These are phyloP conservation scores for Turritis glabra DNA, from an alignment of 345 rosid genomes.

Conservation along the genomic window DNA sequence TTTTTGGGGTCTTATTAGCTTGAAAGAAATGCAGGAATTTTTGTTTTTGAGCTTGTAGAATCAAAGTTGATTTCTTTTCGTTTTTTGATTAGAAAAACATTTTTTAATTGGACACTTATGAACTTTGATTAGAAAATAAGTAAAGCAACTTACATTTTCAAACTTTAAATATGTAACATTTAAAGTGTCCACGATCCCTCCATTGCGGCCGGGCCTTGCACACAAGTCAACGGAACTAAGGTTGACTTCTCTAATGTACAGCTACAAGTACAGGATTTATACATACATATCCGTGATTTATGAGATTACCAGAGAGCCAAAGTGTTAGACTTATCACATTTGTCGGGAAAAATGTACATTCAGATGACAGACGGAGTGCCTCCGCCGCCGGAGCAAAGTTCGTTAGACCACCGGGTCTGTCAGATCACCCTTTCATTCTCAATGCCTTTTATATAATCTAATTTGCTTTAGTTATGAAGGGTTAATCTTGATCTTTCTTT, in stretches of 20 bases:
- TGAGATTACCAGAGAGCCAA: neutral
- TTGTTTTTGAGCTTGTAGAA: conserved; percentile 20
- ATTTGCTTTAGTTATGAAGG: neutral
- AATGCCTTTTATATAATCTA: neutral
- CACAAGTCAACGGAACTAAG: conserved; percentile 28
- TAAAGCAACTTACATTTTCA: conserved; percentile 5
- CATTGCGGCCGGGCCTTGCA: conserved; percentile 15
- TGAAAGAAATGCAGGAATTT: neutral
- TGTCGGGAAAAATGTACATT: conserved; percentile 32
- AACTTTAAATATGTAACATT: neutral
- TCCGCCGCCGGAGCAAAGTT: conserved; percentile 36
- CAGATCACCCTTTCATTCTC: neutral
- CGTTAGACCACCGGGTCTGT: conserved; percentile 34
- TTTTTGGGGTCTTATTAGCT: neutral
- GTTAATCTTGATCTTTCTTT: neutral
- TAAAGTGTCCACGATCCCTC: conserved; percentile 32
- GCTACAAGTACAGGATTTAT: neutral
- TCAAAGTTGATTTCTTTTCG: neutral
- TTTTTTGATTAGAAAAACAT: neutral
- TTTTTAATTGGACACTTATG: neutral
- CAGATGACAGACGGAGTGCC: conserved; percentile 36
- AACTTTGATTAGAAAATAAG: conserved; percentile 13
- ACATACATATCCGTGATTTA: neutral
- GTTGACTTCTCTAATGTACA: conserved; percentile 12
- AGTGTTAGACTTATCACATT: neutral